Evolutionary conservation across 805 yeast genomes (phyloP).

Genomic region (Pichia phayaonensis): DNA sequence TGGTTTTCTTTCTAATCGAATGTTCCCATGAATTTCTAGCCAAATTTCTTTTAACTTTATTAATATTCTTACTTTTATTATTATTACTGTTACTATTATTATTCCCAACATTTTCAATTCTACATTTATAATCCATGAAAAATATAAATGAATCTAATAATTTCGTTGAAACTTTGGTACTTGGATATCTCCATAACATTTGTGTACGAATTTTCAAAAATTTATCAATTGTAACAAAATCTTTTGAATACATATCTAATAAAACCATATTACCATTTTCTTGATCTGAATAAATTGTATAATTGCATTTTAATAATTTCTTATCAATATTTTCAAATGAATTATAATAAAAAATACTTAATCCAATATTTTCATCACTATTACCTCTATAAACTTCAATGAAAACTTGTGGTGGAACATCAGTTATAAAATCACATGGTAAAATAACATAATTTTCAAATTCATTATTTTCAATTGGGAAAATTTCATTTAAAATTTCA

Average conservation of each 20-base stretch:
- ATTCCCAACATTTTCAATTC: constrained; percentile 11
- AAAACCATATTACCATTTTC: constrained; percentile 39
- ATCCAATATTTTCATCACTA: constrained; percentile 58
- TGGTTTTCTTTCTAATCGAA: constrained; percentile 44
- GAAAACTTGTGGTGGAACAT: constrained; percentile 82
- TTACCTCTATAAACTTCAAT: constrained; percentile 77
- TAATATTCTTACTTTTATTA: constrained; percentile 40
- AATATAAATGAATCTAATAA: constrained; percentile 68
- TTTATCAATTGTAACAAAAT: constrained; percentile 64
- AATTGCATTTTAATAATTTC: constrained; percentile 59
- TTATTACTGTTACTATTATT: constrained; percentile 1
- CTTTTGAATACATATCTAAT: constrained; percentile 65
- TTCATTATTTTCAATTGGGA: constrained; percentile 3
- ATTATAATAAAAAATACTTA: constrained; percentile 72
- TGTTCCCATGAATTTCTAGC: constrained; percentile 93
- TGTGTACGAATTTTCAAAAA: constrained; percentile 74
- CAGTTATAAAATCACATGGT: constrained; percentile 93
- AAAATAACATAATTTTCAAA: constrained; percentile 58
- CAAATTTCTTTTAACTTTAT: constrained; percentile 72
- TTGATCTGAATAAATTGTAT: constrained; percentile 53
- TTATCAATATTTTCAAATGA: constrained; percentile 70
- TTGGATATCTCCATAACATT: constrained; percentile 83
- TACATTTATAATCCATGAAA: constrained; percentile 48
- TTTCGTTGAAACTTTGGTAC: constrained; percentile 66
- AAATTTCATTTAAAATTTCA: constrained; percentile 38